A percentile compares a stretch with the other conserved stretches of the same genome.
phyloP scores from a whole-genome alignment of 2,329 filamentous ascomycete genomes.

The Botrytis pseudocinerea region DNA sequence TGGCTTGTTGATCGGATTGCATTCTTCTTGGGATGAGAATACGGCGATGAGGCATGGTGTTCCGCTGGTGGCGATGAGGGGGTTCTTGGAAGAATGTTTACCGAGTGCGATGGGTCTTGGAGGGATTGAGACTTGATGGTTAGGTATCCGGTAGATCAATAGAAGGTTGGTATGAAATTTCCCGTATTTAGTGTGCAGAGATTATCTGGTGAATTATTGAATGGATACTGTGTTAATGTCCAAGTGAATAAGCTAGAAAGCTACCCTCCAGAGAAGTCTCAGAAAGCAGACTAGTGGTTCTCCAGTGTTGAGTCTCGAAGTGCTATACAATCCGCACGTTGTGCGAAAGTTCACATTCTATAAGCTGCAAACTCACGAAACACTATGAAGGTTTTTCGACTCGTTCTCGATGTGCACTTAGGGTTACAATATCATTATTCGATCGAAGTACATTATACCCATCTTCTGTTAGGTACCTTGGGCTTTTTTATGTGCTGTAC shows the following conservation, averaged over 20 bases:
- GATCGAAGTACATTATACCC: too few relatives aligned
- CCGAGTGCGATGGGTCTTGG: neutral
- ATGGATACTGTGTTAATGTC: neutral
- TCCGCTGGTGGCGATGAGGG: conserved; percentile 46
- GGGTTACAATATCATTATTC: too few relatives aligned
- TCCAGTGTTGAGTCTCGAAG: neutral
- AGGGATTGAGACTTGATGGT: neutral
- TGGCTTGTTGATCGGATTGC: conserved; percentile 50
- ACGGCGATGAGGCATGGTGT: conserved; percentile 54
- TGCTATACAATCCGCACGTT: neutral
- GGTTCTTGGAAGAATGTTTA: neutral
- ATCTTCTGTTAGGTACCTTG: too few relatives aligned
- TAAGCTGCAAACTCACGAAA: too few relatives aligned
- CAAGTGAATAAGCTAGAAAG: neutral
- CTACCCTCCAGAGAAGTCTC: neutral
- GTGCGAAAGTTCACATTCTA: neutral
- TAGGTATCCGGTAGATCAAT: neutral
- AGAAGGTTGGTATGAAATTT: neutral
- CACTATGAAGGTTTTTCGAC: too few relatives aligned
- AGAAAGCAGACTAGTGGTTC: too few relatives aligned
- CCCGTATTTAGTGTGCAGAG: too few relatives aligned
- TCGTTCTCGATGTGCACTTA: too few relatives aligned
- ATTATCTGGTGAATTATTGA: neutral
- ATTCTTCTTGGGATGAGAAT: conserved; percentile 56
- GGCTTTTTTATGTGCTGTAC: too few relatives aligned